phyloP scores from a whole-genome alignment of 345 rosid species.

The Dovyalis caffra region DNA sequence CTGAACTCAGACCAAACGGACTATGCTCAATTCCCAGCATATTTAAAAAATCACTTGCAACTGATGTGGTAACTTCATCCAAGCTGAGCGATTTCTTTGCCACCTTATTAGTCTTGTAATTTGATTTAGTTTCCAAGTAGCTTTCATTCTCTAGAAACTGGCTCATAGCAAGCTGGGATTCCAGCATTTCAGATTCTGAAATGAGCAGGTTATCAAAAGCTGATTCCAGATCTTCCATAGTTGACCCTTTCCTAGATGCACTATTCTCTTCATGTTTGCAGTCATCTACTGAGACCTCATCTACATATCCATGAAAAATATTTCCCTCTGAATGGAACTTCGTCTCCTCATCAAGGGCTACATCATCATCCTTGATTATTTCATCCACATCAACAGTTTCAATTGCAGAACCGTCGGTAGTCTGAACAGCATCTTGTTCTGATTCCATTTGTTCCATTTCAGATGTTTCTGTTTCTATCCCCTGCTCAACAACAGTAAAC shows the following conservation, averaged over 20 bases:
- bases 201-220: slow-evolving; percentile 25
- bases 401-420: slow-evolving; percentile 28
- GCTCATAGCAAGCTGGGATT: slow-evolving; percentile 24
- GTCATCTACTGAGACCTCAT: slow-evolving; percentile 26
- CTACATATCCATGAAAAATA: background rate
- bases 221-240: slow-evolving; percentile 33
- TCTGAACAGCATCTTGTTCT: slow-evolving; percentile 27
- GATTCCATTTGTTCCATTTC: slow-evolving; percentile 27
- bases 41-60: slow-evolving; percentile 65
- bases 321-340: slow-evolving; percentile 18
- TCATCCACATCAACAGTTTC: slow-evolving; percentile 58
- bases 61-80: slow-evolving; percentile 61
- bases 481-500: slow-evolving; percentile 40
- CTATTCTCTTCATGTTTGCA: slow-evolving; percentile 27
- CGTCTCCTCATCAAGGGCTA: slow-evolving; percentile 24
- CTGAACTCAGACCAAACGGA: slow-evolving; percentile 38
- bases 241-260: slow-evolving; percentile 17
- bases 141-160: slow-evolving; percentile 31
- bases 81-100: slow-evolving; percentile 49
- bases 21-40: slow-evolving; percentile 54
- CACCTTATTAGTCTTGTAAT: slow-evolving; percentile 37
- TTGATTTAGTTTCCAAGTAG: slow-evolving; percentile 39
- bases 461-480: slow-evolving; percentile 54
- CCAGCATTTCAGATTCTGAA: slow-evolving; percentile 39
- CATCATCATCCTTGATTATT: slow-evolving; percentile 43